Base-by-base conservation (phyloP, 2,329 filamentous ascomycete genomes). In the Tolypocladium tropicale region DNA sequence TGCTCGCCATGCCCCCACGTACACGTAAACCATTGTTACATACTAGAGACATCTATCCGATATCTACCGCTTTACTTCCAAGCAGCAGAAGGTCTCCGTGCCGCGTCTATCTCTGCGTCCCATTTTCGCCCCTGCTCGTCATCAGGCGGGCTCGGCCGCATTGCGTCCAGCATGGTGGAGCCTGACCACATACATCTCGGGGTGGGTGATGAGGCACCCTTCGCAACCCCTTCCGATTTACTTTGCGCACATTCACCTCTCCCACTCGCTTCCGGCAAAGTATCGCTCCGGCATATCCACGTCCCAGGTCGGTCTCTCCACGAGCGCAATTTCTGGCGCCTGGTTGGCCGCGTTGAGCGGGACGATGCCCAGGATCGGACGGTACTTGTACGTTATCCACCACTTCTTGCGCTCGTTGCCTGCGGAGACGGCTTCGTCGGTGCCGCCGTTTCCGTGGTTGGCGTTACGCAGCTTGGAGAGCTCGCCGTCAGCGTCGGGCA, bases 311-410 rank as follows among this genome's bases (percentile, higher is more conserved):
- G 93, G 92, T 65, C 92, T 78, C 76, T 97, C 93, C 16, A 97
- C 84, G 53, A 97, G 76, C 2, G 90, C 92, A 51, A 96, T 88
- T 72, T 99, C 94, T 5, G 88, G 72, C 12, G 75, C 70, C 63
- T 70, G 58, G 62, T 68, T 68, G 30, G 73, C 69, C 23, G 61
- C 63, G 54, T 66, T 68, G 60, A 79, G 70, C 48, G 76, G 75
- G 37, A 83, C 78, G 39, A 85, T 73, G 55, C 92, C 94, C 59
- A 99, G 77, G 63, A 99, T 91, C n/a, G 92, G 89, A 57, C 92
- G 82, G 72, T 97, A 99, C 72, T 95, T 95, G 78, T 88, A 91
- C 6, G 92, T 95, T 68, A 86, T 83, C 90, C 91, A 97, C 74
- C 75, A 81, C 59, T 70, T 73, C 59, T 68, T 71, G 52, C 64